Percentiles rank a stretch among this genome's conserved stretches.
phyloP scores from a whole-genome alignment of 495 filamentous ascomycete genomes.

The Cryomyces minteri region DNA sequence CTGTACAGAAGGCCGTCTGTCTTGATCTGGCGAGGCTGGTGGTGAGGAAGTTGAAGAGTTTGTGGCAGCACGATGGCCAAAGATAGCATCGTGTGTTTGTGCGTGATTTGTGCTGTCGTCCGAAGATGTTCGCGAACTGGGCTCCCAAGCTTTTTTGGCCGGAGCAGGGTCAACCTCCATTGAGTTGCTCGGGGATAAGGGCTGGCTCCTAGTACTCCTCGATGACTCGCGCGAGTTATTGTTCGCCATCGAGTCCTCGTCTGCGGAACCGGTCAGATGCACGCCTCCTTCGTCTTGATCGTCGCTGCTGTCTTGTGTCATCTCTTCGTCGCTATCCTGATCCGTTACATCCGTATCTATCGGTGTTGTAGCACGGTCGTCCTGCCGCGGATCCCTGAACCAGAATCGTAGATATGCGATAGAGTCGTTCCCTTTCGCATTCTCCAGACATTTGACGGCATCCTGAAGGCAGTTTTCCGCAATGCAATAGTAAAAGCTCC shows the following conservation, averaged over 20 bases:
- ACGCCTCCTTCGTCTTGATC: conserved; percentile 20
- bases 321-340: conserved; percentile 17
- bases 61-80: conserved; percentile 15
- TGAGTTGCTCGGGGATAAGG: not conserved
- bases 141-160: not conserved
- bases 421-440: conserved; percentile 82
- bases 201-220: not conserved
- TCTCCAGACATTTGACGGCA: conserved; percentile 60
- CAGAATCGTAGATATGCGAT: conserved; percentile 88
- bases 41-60: conserved; percentile 24
- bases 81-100: conserved; percentile 21
- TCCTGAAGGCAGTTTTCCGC: conserved; percentile 56
- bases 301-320: conserved; percentile 12
- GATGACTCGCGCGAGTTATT: not conserved
- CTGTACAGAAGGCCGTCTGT: no score
- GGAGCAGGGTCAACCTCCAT: conserved; percentile 7
- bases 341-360: conserved; percentile 13
- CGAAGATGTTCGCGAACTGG: conserved; percentile 9
- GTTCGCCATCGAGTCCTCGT: not conserved
- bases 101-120: conserved; percentile 11
- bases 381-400: conserved; percentile 52
- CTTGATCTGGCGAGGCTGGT: no score
- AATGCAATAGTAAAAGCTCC: conserved; percentile 70
- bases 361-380: conserved; percentile 16
- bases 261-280: conserved; percentile 8